Percentiles rank a stretch among this genome's conserved stretches.
phyloP scores from a whole-genome alignment of 306 rosid genomes.

The Dalbergia cultrata region DNA sequence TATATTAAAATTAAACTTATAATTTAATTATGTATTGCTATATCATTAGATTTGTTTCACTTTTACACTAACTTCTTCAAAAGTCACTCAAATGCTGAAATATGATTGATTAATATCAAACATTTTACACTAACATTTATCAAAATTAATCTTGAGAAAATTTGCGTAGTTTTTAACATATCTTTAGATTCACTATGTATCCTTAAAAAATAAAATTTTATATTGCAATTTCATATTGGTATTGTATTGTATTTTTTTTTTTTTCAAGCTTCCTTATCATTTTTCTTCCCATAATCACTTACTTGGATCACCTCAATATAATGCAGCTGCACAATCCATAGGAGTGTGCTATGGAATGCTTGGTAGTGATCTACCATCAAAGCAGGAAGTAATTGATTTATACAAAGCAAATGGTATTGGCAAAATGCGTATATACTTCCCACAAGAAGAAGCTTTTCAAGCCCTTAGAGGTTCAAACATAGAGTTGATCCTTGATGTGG shows the following conservation, averaged over 20 bases:
- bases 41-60: too few relatives aligned
- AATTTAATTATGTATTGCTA: too few relatives aligned
- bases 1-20: too few relatives aligned
- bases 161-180: too few relatives aligned
- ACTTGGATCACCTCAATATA: background rate
- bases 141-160: too few relatives aligned
- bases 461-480: slow-evolving; percentile 69
- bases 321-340: slow-evolving; percentile 55
- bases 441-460: slow-evolving; percentile 46
- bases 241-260: background rate
- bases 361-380: slow-evolving; percentile 50
- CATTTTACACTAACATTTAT: too few relatives aligned
- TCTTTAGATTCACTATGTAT: too few relatives aligned
- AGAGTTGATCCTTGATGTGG: slow-evolving; percentile 54
- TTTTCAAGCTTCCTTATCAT: background rate
- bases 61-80: too few relatives aligned
- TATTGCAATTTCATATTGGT: too few relatives aligned
- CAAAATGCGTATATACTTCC: slow-evolving; percentile 55
- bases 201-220: too few relatives aligned
- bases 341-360: slow-evolving; percentile 66
- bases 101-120: too few relatives aligned
- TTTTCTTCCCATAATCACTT: background rate
- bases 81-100: too few relatives aligned
- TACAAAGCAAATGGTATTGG: slow-evolving; percentile 49
- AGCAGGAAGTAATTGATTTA: slow-evolving; percentile 50